Percentiles rank a stretch among this genome's conserved stretches.
phyloP scores from a whole-genome alignment of 257 asterid genomes.

The Parsonsia alboflavescens region DNA sequence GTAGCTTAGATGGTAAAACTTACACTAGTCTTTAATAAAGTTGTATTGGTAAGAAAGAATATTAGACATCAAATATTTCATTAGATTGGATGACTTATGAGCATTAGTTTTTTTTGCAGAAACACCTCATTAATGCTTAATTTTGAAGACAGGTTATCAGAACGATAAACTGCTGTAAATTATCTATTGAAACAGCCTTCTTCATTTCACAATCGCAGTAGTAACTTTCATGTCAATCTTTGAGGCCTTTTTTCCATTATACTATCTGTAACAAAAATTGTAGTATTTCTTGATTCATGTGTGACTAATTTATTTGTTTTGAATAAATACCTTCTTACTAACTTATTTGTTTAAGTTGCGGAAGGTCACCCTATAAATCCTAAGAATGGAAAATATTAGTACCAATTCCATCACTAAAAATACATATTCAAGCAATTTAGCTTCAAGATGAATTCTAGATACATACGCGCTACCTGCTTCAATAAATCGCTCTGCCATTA shows the following conservation, averaged over 20 bases:
- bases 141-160: background rate
- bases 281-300: background rate
- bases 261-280: background rate
- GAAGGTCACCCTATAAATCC: background rate
- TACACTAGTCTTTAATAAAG: background rate
- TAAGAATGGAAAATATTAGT: background rate
- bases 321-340: background rate
- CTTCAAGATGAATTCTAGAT: constrained; percentile 38
- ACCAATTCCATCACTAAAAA: constrained; percentile 3
- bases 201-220: background rate
- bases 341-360: background rate
- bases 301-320: background rate
- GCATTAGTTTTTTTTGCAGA: background rate
- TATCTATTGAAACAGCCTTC: background rate
- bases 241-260: background rate
- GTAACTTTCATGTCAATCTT: background rate
- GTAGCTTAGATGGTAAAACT: background rate
- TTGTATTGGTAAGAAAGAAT: background rate
- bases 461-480: constrained; percentile 99
- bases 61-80: background rate
- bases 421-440: constrained; percentile 5
- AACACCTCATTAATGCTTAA: background rate
- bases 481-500: constrained; percentile 96
- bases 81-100: background rate
- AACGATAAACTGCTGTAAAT: background rate